A percentile compares a stretch with the other conserved stretches of the same genome.
Evolutionary conservation across 2,329 filamentous ascomycete species (phyloP).

Genomic region (Epichloe aotearoae): DNA sequence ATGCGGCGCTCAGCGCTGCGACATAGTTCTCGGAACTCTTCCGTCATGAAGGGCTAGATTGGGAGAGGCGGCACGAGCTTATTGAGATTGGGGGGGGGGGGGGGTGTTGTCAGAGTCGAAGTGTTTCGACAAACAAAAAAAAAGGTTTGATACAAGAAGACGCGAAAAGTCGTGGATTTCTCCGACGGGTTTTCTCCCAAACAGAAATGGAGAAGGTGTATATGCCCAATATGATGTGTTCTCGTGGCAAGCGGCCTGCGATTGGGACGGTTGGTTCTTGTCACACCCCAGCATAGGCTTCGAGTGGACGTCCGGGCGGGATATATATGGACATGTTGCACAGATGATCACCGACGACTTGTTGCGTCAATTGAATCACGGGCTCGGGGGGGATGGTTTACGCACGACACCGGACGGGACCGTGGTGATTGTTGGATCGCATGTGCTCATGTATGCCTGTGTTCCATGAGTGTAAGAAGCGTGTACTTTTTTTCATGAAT

Average conservation of each 20-base stretch:
- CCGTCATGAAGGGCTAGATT: neutral
- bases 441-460: neutral
- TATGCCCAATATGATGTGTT: neutral
- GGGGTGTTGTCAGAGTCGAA: no score
- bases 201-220: neutral
- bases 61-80: neutral
- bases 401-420: neutral
- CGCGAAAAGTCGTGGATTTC: neutral
- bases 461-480: no score
- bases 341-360: neutral
- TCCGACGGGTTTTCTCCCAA: neutral
- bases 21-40: neutral
- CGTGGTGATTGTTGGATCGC: neutral
- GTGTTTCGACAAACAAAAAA: neutral
- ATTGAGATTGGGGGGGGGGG: neutral
- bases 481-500: no score
- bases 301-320: neutral
- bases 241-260: neutral
- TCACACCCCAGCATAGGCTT: neutral
- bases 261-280: neutral
- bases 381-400: neutral
- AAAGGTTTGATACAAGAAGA: neutral
- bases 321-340: neutral
- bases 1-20: neutral
- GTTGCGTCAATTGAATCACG: slow-evolving; percentile 9